Conservation (phyloP, 176 grass and related monocot species). For the Paspalum notatum region DNA sequence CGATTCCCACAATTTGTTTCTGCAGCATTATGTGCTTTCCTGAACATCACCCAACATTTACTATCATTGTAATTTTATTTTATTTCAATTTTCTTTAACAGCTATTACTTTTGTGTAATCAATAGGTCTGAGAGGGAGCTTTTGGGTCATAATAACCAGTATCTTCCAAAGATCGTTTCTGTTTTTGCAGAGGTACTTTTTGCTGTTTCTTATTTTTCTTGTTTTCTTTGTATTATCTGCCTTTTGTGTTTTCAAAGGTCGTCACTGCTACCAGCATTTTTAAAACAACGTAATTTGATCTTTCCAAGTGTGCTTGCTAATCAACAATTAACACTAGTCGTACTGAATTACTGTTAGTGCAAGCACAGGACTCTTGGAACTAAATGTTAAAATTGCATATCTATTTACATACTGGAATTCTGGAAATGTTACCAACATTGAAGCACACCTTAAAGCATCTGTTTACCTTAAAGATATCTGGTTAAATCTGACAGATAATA, state of each 20-base stretch:
- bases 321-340: background rate
- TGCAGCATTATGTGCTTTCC: background rate
- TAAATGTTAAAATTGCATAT: conserved; percentile 12
- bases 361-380: no score
- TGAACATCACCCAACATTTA: conserved; percentile 16
- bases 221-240: background rate
- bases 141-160: conserved; percentile 71
- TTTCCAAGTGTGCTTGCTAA: background rate
- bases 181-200: conserved; percentile 72
- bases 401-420: background rate
- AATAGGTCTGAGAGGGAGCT: conserved; percentile 71
- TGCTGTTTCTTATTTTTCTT: conserved; percentile 6
- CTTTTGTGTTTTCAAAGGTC: background rate
- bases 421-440: background rate
- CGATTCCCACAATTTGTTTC: conserved; percentile 19
- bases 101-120: background rate
- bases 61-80: background rate
- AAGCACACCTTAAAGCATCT: background rate
- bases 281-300: background rate
- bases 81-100: conserved; percentile 5
- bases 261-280: background rate
- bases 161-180: conserved; percentile 72
- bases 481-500: no score
- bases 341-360: background rate
- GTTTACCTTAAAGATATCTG: background rate